A percentile compares a stretch with the other conserved stretches of the same genome.
phyloP scores from a whole-genome alignment of 73 alveolate genomes.

The Paramecium primaurelia region DNA sequence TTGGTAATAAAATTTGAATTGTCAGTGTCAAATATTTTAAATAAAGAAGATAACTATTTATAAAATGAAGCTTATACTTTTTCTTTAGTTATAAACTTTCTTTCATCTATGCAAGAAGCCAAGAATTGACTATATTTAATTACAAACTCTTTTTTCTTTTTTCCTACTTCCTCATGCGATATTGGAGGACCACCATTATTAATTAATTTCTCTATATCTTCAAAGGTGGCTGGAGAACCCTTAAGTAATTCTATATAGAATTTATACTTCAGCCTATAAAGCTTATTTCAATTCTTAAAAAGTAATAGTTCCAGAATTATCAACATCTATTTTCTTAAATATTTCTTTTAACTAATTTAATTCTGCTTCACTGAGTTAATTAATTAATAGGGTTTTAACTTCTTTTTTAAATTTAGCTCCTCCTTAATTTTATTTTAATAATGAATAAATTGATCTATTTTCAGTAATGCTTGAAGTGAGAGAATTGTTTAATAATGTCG shows the following conservation, averaged over 20 bases:
- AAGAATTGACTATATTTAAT: slow-evolving; percentile 73
- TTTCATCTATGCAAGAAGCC: slow-evolving; percentile 73
- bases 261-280: slow-evolving; percentile 54
- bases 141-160: not conserved
- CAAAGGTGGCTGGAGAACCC: slow-evolving; percentile 69
- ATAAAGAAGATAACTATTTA: slow-evolving; percentile 55
- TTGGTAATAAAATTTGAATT: slow-evolving; percentile 51
- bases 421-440: slow-evolving; percentile 62
- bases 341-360: slow-evolving; percentile 77
- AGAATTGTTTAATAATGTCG: not conserved
- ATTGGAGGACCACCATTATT: slow-evolving; percentile 46
- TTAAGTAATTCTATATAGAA: not conserved
- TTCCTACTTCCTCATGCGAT: slow-evolving; percentile 22
- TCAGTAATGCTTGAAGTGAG: slow-evolving; percentile 1
- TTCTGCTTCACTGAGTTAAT: slow-evolving; percentile 74
- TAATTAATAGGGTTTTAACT: slow-evolving; percentile 70
- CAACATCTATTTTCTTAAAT: slow-evolving; percentile 84
- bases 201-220: slow-evolving; percentile 75
- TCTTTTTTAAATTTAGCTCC: slow-evolving; percentile 72
- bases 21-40: slow-evolving; percentile 61
- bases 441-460: slow-evolving; percentile 39
- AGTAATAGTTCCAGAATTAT: slow-evolving; percentile 89
- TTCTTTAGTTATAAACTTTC: slow-evolving; percentile 68
- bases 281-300: slow-evolving; percentile 85
- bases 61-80: not conserved